Evolutionary conservation across 768 basidiomycete species (phyloP).

Genomic region (Podaxis pistillaris): DNA sequence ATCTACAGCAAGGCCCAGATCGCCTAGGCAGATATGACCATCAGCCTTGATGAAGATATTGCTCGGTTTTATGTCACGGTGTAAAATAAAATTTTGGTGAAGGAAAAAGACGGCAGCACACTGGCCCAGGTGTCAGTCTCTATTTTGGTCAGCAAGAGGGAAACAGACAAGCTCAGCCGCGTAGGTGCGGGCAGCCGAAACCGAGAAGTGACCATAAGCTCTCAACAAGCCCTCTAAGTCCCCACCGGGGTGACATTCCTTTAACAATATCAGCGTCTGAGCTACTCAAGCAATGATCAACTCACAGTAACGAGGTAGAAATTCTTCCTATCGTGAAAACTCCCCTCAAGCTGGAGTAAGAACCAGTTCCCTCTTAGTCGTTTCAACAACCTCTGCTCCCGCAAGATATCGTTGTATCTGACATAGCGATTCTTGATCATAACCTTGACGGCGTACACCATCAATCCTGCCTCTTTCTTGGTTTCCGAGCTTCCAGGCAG

Average conservation of each 20-base stretch:
- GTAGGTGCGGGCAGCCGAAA: constrained; percentile 16
- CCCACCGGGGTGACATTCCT: constrained; percentile 19
- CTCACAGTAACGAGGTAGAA: constrained; percentile 21
- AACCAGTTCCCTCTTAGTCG: constrained; percentile 16
- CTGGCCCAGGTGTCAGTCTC: constrained; percentile 5
- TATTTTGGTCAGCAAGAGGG: background rate
- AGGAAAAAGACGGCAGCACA: constrained; percentile 17
- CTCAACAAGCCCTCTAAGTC: constrained; percentile 16
- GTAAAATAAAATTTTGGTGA: constrained; percentile 17
- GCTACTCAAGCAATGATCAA: background rate
- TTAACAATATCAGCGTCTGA: background rate
- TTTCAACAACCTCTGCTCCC: constrained; percentile 19
- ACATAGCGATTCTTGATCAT: constrained; percentile 16
- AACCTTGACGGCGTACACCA: constrained; percentile 18
- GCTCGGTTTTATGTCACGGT: constrained; percentile 21
- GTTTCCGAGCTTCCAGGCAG: background rate
- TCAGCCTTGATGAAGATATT: constrained; percentile 20
- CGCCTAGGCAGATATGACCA: constrained; percentile 20
- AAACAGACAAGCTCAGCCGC: constrained; percentile 16
- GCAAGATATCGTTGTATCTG: constrained; percentile 14
- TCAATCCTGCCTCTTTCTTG: background rate
- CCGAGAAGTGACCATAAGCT: constrained; percentile 7
- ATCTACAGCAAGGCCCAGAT: constrained; percentile 20
- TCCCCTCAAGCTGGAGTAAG: constrained; percentile 18
- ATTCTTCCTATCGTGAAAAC: constrained; percentile 21